Evolutionary conservation across 2,329 filamentous ascomycete species (phyloP).

Genomic region (Aureobasidium sp.): DNA sequence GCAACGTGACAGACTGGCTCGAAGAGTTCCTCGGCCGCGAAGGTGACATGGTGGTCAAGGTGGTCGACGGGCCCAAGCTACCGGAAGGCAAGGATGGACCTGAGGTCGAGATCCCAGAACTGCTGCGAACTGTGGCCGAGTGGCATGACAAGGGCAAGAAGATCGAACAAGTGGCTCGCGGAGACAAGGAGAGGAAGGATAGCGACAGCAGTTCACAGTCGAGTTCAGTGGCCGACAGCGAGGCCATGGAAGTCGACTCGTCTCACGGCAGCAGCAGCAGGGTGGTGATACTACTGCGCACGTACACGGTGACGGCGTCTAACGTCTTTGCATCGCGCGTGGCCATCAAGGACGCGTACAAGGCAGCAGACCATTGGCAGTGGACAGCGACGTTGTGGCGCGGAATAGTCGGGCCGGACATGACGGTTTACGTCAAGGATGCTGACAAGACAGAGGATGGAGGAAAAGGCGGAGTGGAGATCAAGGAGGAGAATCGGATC

Average conservation of each 20-base stretch:
- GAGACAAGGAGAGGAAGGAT: slow-evolving; percentile 6
- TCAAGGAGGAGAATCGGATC: slow-evolving; percentile 33
- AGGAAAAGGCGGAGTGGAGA: slow-evolving; percentile 30
- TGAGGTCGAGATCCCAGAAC: slow-evolving; percentile 42
- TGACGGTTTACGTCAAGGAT: slow-evolving; percentile 59
- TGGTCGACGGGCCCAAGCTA: slow-evolving; percentile 43
- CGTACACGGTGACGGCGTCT: slow-evolving; percentile 72
- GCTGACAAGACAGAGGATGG: slow-evolving; percentile 17
- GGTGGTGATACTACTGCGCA: slow-evolving; percentile 68
- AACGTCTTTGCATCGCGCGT: slow-evolving; percentile 68
- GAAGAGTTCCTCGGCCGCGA: slow-evolving; percentile 46
- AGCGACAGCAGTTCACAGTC: slow-evolving; percentile 3
- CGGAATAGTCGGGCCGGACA: slow-evolving; percentile 72
- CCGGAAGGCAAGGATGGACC: slow-evolving; percentile 30
- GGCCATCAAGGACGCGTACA: slow-evolving; percentile 70
- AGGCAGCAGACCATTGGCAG: slow-evolving; percentile 87
- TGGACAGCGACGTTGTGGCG: slow-evolving; percentile 96
- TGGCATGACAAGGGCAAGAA: slow-evolving; percentile 73
- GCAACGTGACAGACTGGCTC: slow-evolving; percentile 60
- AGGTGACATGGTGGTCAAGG: slow-evolving; percentile 44
- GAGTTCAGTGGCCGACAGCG: slow-evolving; percentile 10
- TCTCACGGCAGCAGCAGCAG: slow-evolving; percentile 17
- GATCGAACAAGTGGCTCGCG: slow-evolving; percentile 46
- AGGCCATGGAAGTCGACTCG: slow-evolving; percentile 22
- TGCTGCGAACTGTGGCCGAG: slow-evolving; percentile 58